phyloP scores from a whole-genome alignment of 1,284 basidiomycete genomes.

The Volvariella volvacea region DNA sequence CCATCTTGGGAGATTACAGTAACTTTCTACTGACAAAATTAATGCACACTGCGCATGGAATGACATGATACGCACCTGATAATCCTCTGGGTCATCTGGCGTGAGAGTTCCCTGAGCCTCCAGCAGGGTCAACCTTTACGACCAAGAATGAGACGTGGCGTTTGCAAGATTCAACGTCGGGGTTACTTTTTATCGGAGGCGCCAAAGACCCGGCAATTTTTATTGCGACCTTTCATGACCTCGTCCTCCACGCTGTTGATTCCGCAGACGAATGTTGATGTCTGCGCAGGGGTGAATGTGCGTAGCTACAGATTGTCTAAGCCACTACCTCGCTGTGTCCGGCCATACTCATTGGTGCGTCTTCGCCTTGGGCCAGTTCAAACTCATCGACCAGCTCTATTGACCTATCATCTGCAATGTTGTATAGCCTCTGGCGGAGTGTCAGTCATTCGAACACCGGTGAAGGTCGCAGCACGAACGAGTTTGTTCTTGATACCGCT shows the following conservation, averaged over 20 bases:
- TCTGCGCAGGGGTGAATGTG: conserved; percentile 16
- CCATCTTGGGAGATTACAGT: conserved; percentile 67
- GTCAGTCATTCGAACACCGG: conserved; percentile 9
- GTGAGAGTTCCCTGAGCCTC: conserved; percentile 57
- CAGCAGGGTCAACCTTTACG: conserved; percentile 45
- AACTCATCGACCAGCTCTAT: conserved; percentile 63
- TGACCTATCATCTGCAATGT: conserved; percentile 50
- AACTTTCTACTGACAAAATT: conserved; percentile 53
- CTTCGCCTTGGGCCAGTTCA: conserved; percentile 74
- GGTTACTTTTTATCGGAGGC: conserved; percentile 56
- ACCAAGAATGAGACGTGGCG: not conserved
- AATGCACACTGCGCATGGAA: not conserved
- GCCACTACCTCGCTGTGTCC: conserved; percentile 52
- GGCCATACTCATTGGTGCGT: conserved; percentile 92
- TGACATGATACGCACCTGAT: conserved; percentile 51
- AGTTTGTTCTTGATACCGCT: conserved; percentile 92
- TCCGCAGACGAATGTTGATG: conserved; percentile 68
- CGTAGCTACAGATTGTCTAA: conserved; percentile 1
- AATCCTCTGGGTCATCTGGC: conserved; percentile 62
- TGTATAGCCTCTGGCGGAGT: conserved; percentile 59
- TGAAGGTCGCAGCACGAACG: conserved; percentile 40
- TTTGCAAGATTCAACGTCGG: not conserved
- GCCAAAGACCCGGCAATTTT: conserved; percentile 74
- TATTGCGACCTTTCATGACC: conserved; percentile 62
- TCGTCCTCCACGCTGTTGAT: conserved; percentile 71